Percentiles rank a stretch among this genome's conserved stretches.
Evolutionary conservation across 2,329 filamentous ascomycete species (phyloP).

Genomic region (Scolecobasidium constrictum): DNA sequence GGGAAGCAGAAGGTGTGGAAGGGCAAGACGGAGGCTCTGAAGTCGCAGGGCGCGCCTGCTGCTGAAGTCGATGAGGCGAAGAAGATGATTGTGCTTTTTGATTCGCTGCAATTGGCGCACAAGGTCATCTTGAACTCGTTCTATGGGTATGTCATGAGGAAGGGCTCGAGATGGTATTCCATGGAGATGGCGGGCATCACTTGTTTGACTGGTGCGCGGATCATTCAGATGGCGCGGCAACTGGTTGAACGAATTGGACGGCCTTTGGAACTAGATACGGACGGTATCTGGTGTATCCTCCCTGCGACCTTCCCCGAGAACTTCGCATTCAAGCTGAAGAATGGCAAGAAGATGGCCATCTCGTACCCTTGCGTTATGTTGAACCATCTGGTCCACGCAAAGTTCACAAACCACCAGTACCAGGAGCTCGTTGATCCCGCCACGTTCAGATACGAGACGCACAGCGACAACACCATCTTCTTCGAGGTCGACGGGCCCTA

Average conservation of each 20-base stretch:
- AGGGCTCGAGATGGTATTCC: slow-evolving; percentile 97
- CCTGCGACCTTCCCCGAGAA: slow-evolving; percentile 95
- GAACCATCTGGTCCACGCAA: slow-evolving; percentile 89
- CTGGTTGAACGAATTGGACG: slow-evolving; percentile 88
- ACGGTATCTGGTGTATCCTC: slow-evolving; percentile 99
- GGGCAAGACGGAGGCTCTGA: slow-evolving; percentile 80
- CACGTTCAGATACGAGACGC: slow-evolving; percentile 85
- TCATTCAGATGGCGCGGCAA: slow-evolving; percentile 92
- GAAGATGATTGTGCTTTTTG: slow-evolving; percentile 96
- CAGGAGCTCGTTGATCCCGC: slow-evolving; percentile 73
- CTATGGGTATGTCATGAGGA: slow-evolving; percentile 98
- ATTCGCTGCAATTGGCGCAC: slow-evolving; percentile 91
- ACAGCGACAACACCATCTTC: slow-evolving; percentile 98
- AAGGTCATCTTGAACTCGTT: slow-evolving; percentile 99
- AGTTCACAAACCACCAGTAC: slow-evolving; percentile 96
- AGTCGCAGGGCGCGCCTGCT: slow-evolving; percentile 64
- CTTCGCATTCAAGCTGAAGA: slow-evolving; percentile 86
- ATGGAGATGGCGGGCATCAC: slow-evolving; percentile 99
- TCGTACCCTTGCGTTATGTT: slow-evolving; percentile 99
- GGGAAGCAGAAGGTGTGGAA: slow-evolving; percentile 98
- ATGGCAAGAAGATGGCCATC: slow-evolving; percentile 91
- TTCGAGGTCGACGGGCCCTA: slow-evolving; percentile 98
- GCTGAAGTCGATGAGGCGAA: slow-evolving; percentile 84
- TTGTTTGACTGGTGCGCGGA: slow-evolving; percentile 87
- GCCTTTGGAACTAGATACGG: slow-evolving; percentile 88